Percentiles rank a stretch among this genome's conserved stretches.
Conservation (phyloP, 495 filamentous ascomycete species). For the Cercophora samala region DNA sequence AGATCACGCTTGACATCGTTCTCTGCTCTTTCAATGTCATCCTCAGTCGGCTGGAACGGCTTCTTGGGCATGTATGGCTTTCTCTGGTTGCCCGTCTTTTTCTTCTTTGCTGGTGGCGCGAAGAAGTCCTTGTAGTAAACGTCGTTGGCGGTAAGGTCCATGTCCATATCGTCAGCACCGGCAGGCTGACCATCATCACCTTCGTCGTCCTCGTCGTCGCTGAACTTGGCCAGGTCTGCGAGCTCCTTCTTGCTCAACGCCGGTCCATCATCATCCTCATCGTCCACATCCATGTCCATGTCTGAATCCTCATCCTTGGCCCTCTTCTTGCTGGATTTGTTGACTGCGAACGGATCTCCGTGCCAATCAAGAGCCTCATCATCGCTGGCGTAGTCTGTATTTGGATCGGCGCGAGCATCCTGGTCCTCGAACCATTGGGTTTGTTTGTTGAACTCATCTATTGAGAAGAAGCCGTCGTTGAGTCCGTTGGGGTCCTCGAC, state of each 20-base stretch:
- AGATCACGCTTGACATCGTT: conserved; percentile 85
- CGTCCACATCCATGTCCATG: conserved; percentile 22
- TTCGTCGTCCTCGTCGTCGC: conserved; percentile 59
- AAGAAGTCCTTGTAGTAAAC: conserved; percentile 90
- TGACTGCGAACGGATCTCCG: conserved; percentile 56
- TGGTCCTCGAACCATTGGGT: conserved; percentile 81
- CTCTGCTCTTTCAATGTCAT: conserved; percentile 81
- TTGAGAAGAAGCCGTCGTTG: conserved; percentile 98
- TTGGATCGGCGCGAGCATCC: conserved; percentile 63
- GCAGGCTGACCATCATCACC: conserved; percentile 50
- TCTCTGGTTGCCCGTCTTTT: conserved; percentile 38
- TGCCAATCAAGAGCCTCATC: conserved; percentile 88
- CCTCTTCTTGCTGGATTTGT: conserved; percentile 18
- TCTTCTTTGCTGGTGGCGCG: conserved; percentile 73
- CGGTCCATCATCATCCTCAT: conserved; percentile 19
- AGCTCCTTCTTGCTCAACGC: conserved; percentile 21
- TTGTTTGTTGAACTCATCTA: conserved; percentile 95
- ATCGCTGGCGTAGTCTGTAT: conserved; percentile 59
- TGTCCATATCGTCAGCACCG: conserved; percentile 50
- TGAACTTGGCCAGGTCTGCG: conserved; percentile 41
- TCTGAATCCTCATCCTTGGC: conserved; percentile 13
- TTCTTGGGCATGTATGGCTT: conserved; percentile 25
- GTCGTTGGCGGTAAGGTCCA: conserved; percentile 72
- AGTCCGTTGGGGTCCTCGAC: conserved; percentile 55
- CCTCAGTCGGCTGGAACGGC: conserved; percentile 42